Percentiles rank a stretch among this genome's conserved stretches.
These are phyloP conservation scores for Wickerhamiella vanderwaltii DNA, from an alignment of 805 yeast genomes.

Conservation along the genomic window DNA sequence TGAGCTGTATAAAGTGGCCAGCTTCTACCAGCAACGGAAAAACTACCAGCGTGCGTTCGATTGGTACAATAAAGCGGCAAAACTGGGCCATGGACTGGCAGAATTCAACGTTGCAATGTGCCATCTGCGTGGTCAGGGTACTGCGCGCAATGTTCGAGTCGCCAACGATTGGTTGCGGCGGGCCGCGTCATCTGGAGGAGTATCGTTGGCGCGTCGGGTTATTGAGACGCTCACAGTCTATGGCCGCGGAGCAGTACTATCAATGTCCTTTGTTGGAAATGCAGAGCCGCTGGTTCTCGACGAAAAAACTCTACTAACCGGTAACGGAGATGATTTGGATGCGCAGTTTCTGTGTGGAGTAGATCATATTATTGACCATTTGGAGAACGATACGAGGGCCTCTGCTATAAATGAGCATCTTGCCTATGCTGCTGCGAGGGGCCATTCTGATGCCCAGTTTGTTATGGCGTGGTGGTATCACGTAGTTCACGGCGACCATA, in stretches of 20 bases:
- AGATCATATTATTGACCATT: neutral
- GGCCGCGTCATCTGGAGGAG: conserved; percentile 1
- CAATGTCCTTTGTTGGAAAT: neutral
- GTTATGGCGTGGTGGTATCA: conserved; percentile 10
- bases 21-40: neutral
- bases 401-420: neutral
- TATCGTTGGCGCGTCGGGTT: conserved; percentile 1
- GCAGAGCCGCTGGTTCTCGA: neutral
- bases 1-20: neutral
- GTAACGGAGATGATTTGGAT: neutral
- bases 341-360: neutral
- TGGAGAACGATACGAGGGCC: neutral
- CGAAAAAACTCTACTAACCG: neutral
- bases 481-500: neutral
- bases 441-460: conserved; percentile 6
- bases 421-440: neutral
- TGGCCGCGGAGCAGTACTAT: neutral
- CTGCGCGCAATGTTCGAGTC: neutral
- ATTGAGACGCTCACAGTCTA: neutral
- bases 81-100: neutral
- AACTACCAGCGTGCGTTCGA: neutral
- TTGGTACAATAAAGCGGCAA: neutral
- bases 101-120: conserved; percentile 5
- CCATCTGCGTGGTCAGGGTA: neutral
- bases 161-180: conserved; percentile 2